Conservation (phyloP, 1,284 basidiomycete genomes). For the Ustilago tritici region DNA sequence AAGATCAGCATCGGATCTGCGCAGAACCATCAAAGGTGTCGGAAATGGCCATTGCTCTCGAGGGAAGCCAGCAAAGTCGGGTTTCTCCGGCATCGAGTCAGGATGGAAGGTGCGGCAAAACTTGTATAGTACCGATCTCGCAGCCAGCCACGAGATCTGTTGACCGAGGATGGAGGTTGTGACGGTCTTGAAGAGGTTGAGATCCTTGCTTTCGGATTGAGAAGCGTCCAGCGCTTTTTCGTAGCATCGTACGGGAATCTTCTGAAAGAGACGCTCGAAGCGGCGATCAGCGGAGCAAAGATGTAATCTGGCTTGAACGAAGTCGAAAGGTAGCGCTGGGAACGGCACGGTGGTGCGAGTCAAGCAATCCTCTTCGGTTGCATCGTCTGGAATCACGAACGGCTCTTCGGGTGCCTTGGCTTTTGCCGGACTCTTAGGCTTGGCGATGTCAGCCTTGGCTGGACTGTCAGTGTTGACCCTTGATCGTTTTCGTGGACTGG, state of each 20-base stretch:
- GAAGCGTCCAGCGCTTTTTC: conserved; percentile 72
- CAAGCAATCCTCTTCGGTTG: conserved; percentile 43
- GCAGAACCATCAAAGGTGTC: conserved; percentile 57
- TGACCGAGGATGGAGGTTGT: conserved; percentile 81
- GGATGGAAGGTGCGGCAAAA: conserved; percentile 74
- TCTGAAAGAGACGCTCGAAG: conserved; percentile 78
- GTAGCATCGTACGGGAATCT: conserved; percentile 78
- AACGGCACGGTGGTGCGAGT: conserved; percentile 50
- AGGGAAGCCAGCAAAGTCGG: conserved; percentile 57
- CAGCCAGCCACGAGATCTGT: conserved; percentile 92
- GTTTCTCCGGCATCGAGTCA: conserved; percentile 55
- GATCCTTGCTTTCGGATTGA: conserved; percentile 71
- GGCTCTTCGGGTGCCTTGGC: conserved; percentile 41
- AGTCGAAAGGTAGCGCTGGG: conserved; percentile 76
- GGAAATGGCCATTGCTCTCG: conserved; percentile 65
- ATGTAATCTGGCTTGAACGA: conserved; percentile 80
- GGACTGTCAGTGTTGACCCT: background rate
- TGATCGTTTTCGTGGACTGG: conserved; percentile 11
- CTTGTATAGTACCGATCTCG: conserved; percentile 83
- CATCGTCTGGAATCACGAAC: conserved; percentile 39
- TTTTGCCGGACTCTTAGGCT: conserved; percentile 13
- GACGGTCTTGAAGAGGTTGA: conserved; percentile 71
- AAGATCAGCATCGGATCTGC: conserved; percentile 54
- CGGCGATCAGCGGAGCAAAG: conserved; percentile 78
- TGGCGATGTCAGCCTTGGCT: background rate